phyloP scores from a whole-genome alignment of 1,139 yeast species.

The Hyphopichia wangnamkhiaoensis region DNA sequence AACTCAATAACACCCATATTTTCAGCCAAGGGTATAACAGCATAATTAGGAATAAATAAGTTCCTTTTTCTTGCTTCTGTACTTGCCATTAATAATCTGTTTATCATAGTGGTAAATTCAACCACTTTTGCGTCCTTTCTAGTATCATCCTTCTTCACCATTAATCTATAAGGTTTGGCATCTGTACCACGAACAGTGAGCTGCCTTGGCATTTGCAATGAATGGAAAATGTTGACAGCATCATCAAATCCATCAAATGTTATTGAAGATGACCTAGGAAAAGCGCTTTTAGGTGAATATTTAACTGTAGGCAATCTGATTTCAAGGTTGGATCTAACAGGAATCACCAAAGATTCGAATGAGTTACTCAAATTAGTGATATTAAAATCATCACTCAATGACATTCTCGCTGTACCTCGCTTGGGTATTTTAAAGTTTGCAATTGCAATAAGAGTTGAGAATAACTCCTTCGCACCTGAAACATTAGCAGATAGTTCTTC shows the following conservation, averaged over 20 bases:
- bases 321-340: conserved; percentile 74
- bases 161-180: conserved; percentile 65
- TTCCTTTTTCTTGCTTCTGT: conserved; percentile 73
- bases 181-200: conserved; percentile 77
- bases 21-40: conserved; percentile 87
- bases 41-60: conserved; percentile 74
- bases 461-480: conserved; percentile 32
- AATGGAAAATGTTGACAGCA: conserved; percentile 66
- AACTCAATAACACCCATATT: conserved; percentile 91
- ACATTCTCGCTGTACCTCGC: conserved; percentile 31
- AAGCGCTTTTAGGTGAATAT: conserved; percentile 43
- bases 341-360: conserved; percentile 70
- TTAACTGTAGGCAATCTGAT: conserved; percentile 55
- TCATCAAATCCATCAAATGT: conserved; percentile 63
- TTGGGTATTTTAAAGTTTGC: conserved; percentile 39
- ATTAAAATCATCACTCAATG: conserved; percentile 43
- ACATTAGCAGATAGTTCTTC: conserved; percentile 13
- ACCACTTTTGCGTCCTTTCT: conserved; percentile 93
- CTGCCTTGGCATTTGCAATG: conserved; percentile 86
- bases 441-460: conserved; percentile 34
- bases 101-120: conserved; percentile 89
- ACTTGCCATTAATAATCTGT: conserved; percentile 65
- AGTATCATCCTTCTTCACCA: conserved; percentile 91
- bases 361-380: conserved; percentile 56
- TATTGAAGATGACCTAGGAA: conserved; percentile 52